phyloP scores from a whole-genome alignment of 1,284 basidiomycete species.

The Hemileia vastatrix region DNA sequence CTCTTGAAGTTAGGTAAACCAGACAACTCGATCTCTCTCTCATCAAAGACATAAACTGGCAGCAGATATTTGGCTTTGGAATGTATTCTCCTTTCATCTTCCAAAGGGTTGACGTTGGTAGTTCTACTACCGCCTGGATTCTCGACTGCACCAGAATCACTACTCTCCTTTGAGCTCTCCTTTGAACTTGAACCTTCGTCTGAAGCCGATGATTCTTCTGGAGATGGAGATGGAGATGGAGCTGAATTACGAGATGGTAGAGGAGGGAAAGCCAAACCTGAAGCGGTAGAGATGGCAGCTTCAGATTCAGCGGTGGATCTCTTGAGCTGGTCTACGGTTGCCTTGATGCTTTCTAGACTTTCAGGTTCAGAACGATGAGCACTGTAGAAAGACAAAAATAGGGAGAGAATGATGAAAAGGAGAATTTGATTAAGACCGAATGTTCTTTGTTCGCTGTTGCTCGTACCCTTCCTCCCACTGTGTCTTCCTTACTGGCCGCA shows the following conservation, averaged over 20 bases:
- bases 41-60: constrained; percentile 52
- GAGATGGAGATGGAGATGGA: background rate
- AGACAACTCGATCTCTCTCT: constrained; percentile 49
- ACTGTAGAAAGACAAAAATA: background rate
- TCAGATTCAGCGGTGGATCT: background rate
- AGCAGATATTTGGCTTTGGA: constrained; percentile 48
- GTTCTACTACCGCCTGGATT: background rate
- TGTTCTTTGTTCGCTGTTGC: background rate
- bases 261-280: background rate
- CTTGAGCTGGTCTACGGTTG: background rate
- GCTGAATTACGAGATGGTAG: background rate
- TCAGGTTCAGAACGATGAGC: background rate
- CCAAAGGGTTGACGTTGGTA: background rate
- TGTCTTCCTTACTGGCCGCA: too few relatives aligned
- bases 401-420: background rate
- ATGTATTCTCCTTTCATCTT: constrained; percentile 28
- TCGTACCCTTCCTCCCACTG: too few relatives aligned
- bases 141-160: background rate
- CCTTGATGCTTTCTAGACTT: background rate
- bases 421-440: background rate
- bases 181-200: too few relatives aligned
- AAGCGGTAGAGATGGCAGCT: background rate
- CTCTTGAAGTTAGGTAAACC: constrained; percentile 46
- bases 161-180: too few relatives aligned
- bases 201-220: too few relatives aligned